A percentile compares a stretch with the other conserved stretches of the same genome.
These are phyloP conservation scores for Babesia divergens DNA, from an alignment of 169 alveolate species.

Conservation along the genomic window DNA sequence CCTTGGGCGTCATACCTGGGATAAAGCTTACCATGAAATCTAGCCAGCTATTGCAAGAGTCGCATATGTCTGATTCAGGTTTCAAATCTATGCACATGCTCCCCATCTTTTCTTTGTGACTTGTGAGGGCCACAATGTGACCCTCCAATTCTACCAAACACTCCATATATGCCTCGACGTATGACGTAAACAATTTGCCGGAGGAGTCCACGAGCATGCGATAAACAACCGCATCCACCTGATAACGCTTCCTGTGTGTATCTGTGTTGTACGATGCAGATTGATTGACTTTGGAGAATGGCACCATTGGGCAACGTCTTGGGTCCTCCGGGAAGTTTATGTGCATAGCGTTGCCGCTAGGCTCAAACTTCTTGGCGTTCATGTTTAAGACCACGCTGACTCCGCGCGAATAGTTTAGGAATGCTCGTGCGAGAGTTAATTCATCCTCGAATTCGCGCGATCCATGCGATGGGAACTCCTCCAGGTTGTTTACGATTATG, in stretches of 20 bases:
- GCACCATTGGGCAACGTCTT: constrained; percentile 41
- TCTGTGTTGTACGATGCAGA: constrained; percentile 5
- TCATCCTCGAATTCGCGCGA: constrained; percentile 8
- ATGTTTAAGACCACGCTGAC: constrained; percentile 25
- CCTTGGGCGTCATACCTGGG: background rate
- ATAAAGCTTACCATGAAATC: background rate
- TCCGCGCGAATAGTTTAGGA: constrained; percentile 34
- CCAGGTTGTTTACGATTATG: background rate
- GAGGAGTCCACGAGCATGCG: constrained; percentile 46
- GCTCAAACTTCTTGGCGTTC: constrained; percentile 7
- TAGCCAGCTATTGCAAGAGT: constrained; percentile 2
- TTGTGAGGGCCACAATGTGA: constrained; percentile 18
- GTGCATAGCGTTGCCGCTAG: constrained; percentile 36
- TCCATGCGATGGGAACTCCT: constrained; percentile 30
- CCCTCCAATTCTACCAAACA: constrained; percentile 26
- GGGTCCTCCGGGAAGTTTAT: constrained; percentile 9
- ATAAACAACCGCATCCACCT: constrained; percentile 47
- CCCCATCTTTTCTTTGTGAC: constrained; percentile 5
- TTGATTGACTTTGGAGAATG: constrained; percentile 7
- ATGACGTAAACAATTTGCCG: constrained; percentile 30
- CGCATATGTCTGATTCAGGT: background rate
- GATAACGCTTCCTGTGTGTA: constrained; percentile 32
- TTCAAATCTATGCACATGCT: constrained; percentile 4
- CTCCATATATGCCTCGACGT: constrained; percentile 55
- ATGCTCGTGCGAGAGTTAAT: constrained; percentile 35